These are phyloP conservation scores for Clonostachys solani DNA, from an alignment of 2,329 filamentous ascomycete species.

Conservation along the genomic window DNA sequence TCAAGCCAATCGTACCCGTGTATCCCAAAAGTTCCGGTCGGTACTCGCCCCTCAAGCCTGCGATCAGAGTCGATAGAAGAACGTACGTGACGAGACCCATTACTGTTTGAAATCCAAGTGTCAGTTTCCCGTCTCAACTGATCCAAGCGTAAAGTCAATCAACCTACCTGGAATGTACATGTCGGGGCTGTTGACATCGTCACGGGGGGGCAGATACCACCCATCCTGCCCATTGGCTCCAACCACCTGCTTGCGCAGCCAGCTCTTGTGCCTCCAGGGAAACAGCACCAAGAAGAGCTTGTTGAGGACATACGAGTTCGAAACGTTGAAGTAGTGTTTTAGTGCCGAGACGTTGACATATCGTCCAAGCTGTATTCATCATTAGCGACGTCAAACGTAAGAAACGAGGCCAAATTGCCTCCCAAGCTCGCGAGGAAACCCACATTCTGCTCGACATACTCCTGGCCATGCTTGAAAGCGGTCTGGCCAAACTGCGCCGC, in stretches of 20 bases:
- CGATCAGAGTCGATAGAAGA: constrained; percentile 84
- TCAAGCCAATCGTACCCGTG: constrained; percentile 79
- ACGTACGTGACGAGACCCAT: constrained; percentile 99
- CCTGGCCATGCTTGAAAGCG: constrained; percentile 85
- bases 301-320: constrained; percentile 91
- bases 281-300: constrained; percentile 94
- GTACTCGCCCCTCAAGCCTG: constrained; percentile 86
- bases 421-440: constrained; percentile 17
- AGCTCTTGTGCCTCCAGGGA: constrained; percentile 95
- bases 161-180: constrained; percentile 84
- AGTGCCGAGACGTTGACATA: constrained; percentile 90
- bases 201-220: constrained; percentile 84
- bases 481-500: constrained; percentile 91
- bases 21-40: constrained; percentile 90
- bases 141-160: neutral
- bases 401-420: neutral
- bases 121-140: constrained; percentile 9
- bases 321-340: constrained; percentile 99
- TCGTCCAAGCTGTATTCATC: constrained; percentile 43
- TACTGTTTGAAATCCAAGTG: constrained; percentile 34
- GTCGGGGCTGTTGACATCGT: constrained; percentile 96
- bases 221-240: constrained; percentile 66
- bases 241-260: constrained; percentile 83
- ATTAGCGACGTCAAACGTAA: neutral
- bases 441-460: constrained; percentile 95